Percentiles rank a stretch among this genome's conserved stretches.
Evolutionary conservation across 2,329 filamentous ascomycete genomes (phyloP).

Genomic region (Ophiocordyceps polyrhachis-furcata): DNA sequence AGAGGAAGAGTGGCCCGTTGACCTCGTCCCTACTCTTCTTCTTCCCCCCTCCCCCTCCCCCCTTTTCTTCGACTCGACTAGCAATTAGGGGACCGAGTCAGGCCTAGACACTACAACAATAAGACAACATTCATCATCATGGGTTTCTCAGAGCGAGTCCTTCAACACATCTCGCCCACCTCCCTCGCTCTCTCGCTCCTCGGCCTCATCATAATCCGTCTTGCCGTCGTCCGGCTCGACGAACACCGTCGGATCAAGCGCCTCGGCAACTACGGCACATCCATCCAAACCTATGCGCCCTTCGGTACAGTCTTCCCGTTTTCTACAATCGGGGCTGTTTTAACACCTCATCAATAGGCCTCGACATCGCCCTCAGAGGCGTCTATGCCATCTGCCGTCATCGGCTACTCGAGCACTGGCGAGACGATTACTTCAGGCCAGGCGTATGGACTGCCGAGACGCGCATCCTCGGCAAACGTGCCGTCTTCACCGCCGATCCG

Average conservation of each 20-base stretch:
- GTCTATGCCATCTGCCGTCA: slow-evolving; percentile 32
- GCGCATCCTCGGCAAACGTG: slow-evolving; percentile 33
- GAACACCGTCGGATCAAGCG: slow-evolving; percentile 24
- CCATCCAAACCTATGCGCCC: slow-evolving; percentile 20
- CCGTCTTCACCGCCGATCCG: slow-evolving; percentile 61
- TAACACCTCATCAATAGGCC: slow-evolving; percentile 16
- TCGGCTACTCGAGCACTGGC: slow-evolving; percentile 44
- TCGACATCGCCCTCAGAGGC: slow-evolving; percentile 45
- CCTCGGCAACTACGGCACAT: slow-evolving; percentile 23
- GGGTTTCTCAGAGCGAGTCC: slow-evolving; percentile 29
- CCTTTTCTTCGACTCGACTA: too few relatives aligned
- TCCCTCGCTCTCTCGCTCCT: slow-evolving; percentile 18
- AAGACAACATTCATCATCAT: slow-evolving; percentile 12
- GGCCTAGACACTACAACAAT: too few relatives aligned
- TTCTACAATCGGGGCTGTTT: background rate
- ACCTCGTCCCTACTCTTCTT: too few relatives aligned
- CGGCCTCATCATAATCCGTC: slow-evolving; percentile 18
- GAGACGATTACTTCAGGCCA: slow-evolving; percentile 25
- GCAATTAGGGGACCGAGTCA: too few relatives aligned
- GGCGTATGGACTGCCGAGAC: slow-evolving; percentile 40
- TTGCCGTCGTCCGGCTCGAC: slow-evolving; percentile 18
- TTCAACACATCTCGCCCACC: slow-evolving; percentile 24
- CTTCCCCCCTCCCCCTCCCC: too few relatives aligned
- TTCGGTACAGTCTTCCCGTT: slow-evolving; percentile 20
- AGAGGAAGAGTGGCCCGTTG: too few relatives aligned